Percentiles rank a stretch among this genome's conserved stretches.
Conservation (phyloP, 202 grass and related monocot genomes). For the Sporobolus alterniflorus region DNA sequence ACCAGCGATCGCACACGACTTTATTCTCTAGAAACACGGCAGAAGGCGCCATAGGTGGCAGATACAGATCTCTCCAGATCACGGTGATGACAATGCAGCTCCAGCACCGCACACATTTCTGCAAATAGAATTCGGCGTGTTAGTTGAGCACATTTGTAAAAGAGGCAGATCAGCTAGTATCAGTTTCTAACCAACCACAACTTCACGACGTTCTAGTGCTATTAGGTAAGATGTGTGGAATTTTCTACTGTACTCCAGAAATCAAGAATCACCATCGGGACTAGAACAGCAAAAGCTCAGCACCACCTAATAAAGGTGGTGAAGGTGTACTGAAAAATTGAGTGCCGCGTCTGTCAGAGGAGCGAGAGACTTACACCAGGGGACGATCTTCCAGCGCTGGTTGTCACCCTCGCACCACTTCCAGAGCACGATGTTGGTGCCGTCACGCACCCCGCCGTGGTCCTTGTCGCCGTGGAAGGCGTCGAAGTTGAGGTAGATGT, state of each 20-base stretch:
- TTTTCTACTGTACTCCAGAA: neutral
- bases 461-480: conserved; percentile 82
- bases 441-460: conserved; percentile 85
- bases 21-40: conserved; percentile 51
- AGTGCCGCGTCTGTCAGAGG: too few species aligned
- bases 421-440: conserved; percentile 85
- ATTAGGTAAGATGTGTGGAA: neutral
- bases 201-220: conserved; percentile 11
- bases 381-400: conserved; percentile 96
- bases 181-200: conserved; percentile 1
- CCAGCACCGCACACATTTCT: conserved; percentile 30
- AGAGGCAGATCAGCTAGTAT: neutral
- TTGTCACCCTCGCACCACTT: conserved; percentile 98
- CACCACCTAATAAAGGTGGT: too few species aligned
- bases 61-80: conserved; percentile 28
- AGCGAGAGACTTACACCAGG: conserved; percentile 65
- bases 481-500: too few species aligned
- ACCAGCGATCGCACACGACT: conserved; percentile 21
- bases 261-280: neutral
- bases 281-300: too few species aligned
- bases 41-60: conserved; percentile 15
- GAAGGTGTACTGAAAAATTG: too few species aligned
- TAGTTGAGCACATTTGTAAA: too few species aligned
- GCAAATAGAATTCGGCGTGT: too few species aligned
- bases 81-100: conserved; percentile 33